Evolutionary conservation across 2,329 filamentous ascomycete genomes (phyloP), one percentile per base, ranked within the genome.

Genomic region (Stachybotrys chlorohalonatus): DNA sequence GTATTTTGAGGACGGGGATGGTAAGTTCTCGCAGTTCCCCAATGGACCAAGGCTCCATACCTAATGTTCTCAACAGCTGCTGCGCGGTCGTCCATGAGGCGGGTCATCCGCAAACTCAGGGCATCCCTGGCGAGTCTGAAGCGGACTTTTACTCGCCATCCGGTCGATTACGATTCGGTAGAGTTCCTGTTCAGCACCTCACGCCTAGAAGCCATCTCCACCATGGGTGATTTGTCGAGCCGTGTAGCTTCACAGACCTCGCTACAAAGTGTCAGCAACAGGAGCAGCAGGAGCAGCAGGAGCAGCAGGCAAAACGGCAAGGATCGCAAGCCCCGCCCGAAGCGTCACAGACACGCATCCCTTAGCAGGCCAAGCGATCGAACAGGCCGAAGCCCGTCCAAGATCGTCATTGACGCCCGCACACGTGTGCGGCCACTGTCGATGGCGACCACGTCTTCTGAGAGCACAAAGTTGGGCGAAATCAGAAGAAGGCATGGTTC

Each of bases 171-270:
- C 56, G 68, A 71, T 31, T 75, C 74, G 2, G 68, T 82, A 31
- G 64, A 74, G 56, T 69, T 72, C 6, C 61, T 81, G 31, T 81
- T 77, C 4, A 74, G 73, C 55, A 64, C 71, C 3, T 79, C 77
- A 0, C 69, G 77, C 31, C 56, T 70, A n/a, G 75, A 79, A 52
- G 75, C 77, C 1, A 71, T 81, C 56, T 68, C 69, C 54, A 69
- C 77, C 7, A 80, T 82, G 53, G 71, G 77, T 52, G 69, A 71
- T 15, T 66, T 81, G 31, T 79, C 78, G 2, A 55, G 61, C 51
- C 70, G 63, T 61, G 64, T 65, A 32, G 56, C 53, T 39, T 60
- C 58, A 45, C 36, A 53, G 52, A 36, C 9, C 11, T 42, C 30
- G 36, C n/a, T 51, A 7, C 49, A 11, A 17, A 62, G 46, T 49